phyloP scores from a whole-genome alignment of 2,329 filamentous ascomycete species.

The Gremmenia infestans region DNA sequence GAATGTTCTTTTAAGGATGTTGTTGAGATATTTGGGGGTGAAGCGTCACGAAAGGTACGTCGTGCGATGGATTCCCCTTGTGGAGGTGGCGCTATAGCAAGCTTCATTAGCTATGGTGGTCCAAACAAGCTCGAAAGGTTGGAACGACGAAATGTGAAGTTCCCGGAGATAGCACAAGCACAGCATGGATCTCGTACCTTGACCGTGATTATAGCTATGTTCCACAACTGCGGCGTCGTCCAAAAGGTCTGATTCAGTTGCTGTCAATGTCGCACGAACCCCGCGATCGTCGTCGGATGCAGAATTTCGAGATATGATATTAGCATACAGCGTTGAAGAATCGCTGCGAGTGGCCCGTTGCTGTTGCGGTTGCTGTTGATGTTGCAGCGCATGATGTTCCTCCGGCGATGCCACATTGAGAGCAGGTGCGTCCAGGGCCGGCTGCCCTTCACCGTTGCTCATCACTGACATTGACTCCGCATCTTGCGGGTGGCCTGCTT shows the following conservation, averaged over 20 bases:
- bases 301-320: neutral
- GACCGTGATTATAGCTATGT: neutral
- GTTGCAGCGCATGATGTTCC: neutral
- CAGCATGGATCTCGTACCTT: neutral
- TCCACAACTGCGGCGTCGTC: neutral
- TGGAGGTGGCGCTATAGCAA: neutral
- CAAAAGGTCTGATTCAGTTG: neutral
- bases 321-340: neutral
- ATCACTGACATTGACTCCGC: neutral
- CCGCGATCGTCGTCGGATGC: neutral
- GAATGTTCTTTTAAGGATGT: neutral
- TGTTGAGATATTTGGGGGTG: neutral
- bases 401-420: neutral
- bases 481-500: slow-evolving; percentile 1
- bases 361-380: neutral
- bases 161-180: neutral
- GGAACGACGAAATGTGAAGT: neutral
- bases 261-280: neutral
- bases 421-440: neutral
- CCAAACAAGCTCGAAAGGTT: neutral
- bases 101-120: neutral
- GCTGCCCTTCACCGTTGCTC: neutral
- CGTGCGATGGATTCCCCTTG: neutral
- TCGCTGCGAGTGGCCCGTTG: neutral
- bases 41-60: neutral